Percentiles rank a stretch among this genome's conserved stretches.
These are phyloP conservation scores for Batrachochytrium dendrobatidis DNA, from an alignment of 371 early-diverging fungal genomes.

Conservation along the genomic window DNA sequence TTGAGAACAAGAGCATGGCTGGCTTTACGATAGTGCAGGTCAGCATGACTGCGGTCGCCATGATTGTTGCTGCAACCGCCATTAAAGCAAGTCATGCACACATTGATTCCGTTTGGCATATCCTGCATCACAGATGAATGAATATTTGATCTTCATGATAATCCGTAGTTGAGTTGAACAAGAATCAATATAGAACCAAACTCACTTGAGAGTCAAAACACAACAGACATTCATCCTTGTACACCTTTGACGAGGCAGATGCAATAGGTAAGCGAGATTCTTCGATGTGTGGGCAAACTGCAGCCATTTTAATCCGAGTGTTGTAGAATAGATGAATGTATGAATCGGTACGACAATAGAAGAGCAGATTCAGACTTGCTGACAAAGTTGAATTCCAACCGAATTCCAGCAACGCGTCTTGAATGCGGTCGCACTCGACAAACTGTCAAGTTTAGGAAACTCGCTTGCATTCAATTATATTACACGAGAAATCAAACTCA, in stretches of 20 bases:
- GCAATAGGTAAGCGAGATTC: conserved; percentile 9
- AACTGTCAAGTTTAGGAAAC: too few relatives aligned
- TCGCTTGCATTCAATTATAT: too few relatives aligned
- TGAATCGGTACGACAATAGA: too few relatives aligned
- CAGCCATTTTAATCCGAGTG: too few relatives aligned
- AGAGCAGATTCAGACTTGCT: too few relatives aligned
- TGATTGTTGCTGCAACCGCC: conserved; percentile 68
- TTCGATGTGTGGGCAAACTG: conserved; percentile 19
- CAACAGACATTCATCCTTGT: conserved; percentile 92
- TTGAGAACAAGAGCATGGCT: conserved; percentile 78
- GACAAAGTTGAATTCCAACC: too few relatives aligned
- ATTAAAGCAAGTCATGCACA: conserved; percentile 89
- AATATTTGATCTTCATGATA: background rate
- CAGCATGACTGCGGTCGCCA: conserved; percentile 66
- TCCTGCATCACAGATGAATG: conserved; percentile 8
- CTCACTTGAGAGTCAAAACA: conserved; percentile 84
- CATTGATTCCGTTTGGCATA: conserved; percentile 52
- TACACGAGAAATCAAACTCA: too few relatives aligned
- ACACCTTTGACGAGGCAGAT: conserved; percentile 36
- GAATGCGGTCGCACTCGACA: too few relatives aligned
- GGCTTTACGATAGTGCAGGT: conserved; percentile 59
- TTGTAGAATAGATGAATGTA: too few relatives aligned
- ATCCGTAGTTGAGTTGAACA: background rate
- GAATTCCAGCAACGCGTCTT: too few relatives aligned
- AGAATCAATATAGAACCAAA: background rate